Evolutionary conservation across 2,329 filamentous ascomycete genomes (phyloP), one percentile per base, ranked within the genome.

Genomic region (Clarireedia paspali): DNA sequence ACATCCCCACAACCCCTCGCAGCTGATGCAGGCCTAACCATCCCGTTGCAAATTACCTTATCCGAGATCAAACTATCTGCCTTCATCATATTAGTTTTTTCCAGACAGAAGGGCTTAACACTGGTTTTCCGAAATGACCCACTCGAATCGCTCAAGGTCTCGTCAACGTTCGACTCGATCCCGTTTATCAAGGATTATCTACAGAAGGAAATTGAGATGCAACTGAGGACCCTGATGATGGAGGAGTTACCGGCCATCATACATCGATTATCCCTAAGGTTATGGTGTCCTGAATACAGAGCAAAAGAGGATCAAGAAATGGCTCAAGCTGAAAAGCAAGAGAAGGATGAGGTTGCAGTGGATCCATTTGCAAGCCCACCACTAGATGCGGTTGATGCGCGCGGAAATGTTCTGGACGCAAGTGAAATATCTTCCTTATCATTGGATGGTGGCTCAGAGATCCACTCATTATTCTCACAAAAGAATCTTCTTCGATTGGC

Each of bases 41-140:
- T 99, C 66, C 94, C 94, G n/a, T 77, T 99, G 45, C 92, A 95
- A 69, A 96, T 99, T 64, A 97, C 94, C 0, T 72, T 99, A 50
- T 97, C 94, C 47, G 89, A 97, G 63, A 95, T 99, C 69, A 90
- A 95, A 68, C 77, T 99, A 50, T 96, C 91, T 4, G 94, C 92
- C 10, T 97, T 99, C 71, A 95, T 99, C 64, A 96, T 99, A 57
- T 73, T 99, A 50, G 94, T 99, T 59, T 99, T 99, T 70, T 97
- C 92, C 3, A 92, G 91, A 70, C 91, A 96, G 74, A 99, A 99
- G 70, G 94, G 94, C 20, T 80, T 99, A 56, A 99, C 94, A 1
- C 79, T 99, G 48, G 94, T 99, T 46, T 99, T 99, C 71, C 87
- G 94, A 66, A 97, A 99, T 80, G 94, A 99, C 70, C 94, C 94